Conservation (phyloP, 202 grass and related monocot species). For the Dendrocalamus latiflorus region DNA sequence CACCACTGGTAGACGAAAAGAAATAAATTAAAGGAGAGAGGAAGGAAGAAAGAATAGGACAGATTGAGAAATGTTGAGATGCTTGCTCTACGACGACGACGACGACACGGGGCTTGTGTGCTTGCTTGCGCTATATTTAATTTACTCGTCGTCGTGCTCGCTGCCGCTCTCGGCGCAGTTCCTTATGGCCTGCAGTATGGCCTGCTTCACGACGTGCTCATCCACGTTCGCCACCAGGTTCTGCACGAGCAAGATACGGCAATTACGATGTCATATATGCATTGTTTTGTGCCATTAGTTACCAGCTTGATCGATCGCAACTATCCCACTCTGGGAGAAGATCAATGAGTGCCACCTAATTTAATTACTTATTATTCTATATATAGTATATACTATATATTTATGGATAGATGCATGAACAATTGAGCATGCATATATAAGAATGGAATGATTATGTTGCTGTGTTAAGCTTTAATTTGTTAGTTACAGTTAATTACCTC, state of each 20-base stretch:
- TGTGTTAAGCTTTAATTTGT: neutral
- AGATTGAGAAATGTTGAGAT: neutral
- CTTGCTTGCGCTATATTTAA: neutral
- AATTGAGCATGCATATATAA: neutral
- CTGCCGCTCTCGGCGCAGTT: constrained; percentile 39
- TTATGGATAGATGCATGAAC: neutral
- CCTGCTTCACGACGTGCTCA: constrained; percentile 71
- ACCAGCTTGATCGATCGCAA: neutral
- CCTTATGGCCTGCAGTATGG: constrained; percentile 73
- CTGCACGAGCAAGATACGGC: constrained; percentile 25
- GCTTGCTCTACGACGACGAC: neutral
- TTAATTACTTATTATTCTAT: neutral
- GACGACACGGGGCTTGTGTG: neutral
- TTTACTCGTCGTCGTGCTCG: constrained; percentile 30
- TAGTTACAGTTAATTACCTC: constrained; percentile 40
- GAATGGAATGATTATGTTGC: neutral
- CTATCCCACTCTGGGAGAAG: neutral
- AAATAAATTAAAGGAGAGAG: neutral
- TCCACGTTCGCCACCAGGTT: constrained; percentile 52
- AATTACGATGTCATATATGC: neutral
- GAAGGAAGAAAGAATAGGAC: neutral
- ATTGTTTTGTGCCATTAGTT: neutral
- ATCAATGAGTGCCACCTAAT: neutral
- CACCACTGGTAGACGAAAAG: neutral
- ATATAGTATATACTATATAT: neutral